Evolutionary conservation across 371 early-diverging fungal genomes (phyloP), one percentile per base, ranked within the genome.

Genomic region (Cokeromyces recurvatus): DNA sequence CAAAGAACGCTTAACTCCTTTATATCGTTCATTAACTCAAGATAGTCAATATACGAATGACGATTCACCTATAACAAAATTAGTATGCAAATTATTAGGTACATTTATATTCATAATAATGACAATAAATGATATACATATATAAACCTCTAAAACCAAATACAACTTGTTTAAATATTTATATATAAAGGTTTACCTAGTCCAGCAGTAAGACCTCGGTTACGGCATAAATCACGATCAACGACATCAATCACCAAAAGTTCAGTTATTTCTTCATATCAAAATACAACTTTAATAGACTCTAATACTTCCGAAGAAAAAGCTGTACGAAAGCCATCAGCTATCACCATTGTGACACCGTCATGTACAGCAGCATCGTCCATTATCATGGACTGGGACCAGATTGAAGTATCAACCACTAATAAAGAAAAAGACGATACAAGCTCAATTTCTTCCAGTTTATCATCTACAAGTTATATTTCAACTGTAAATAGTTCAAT

Each of bases 221-320:
- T 32, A 32, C 20, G 48, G 46, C 62, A 61, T 34, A 61, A 61
- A 23, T 56, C 62, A 16, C 49, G 24, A 24, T 61, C 62, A 17
- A 61, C 62, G 2, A 61, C 62, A 4, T 61, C 62, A 8, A 56
- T 61, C 21, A 61, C 62, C 3, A 56, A 56, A 46, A 55, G 62
- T 23, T 61, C 62, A 14, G 57, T 61, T 19, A 61, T 56, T 34
- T 56, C 62, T 21, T 60, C 52, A 21, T 40, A 48, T 15, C 53
- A 56, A 37, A 45, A 20, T 24, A 36, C 29, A 10, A 32, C 53
- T 32, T 35, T 38, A 16, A 27, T 11, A 27, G 29, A 27, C n/a
- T n/a, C n/a, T n/a, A n/a, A n/a, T n/a, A n/a, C n/a, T n/a, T n/a
- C n/a, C n/a, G n/a, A n/a, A n/a, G n/a, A n/a, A n/a, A n/a, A n/a